Conservation (phyloP, 345 rosid species). For the Syzygium grande region DNA sequence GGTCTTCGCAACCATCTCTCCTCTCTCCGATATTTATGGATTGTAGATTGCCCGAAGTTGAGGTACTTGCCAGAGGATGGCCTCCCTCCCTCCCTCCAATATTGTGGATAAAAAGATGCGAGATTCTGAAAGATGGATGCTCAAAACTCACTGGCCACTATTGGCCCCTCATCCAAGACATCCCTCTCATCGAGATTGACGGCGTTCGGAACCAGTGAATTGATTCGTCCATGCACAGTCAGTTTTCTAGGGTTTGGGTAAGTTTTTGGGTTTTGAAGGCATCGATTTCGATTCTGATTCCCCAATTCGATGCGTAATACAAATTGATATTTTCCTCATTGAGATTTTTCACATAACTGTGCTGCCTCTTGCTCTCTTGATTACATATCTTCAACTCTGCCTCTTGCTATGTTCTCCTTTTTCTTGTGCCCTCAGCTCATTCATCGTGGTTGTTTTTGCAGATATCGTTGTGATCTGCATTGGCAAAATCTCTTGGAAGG, state of each 20-base stretch:
- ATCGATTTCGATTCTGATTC: too few relatives aligned
- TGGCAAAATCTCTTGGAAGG: neutral
- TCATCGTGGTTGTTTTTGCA: neutral
- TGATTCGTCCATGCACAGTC: too few relatives aligned
- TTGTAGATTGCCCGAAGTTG: neutral
- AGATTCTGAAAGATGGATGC: neutral
- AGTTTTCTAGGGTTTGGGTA: neutral
- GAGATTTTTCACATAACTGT: neutral
- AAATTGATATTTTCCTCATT: too few relatives aligned
- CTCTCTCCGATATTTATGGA: fast-evolving
- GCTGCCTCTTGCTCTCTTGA: neutral
- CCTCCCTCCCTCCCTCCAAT: neutral
- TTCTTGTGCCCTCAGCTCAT: neutral
- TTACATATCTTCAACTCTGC: neutral
- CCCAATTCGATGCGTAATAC: neutral
- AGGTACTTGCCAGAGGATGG: neutral
- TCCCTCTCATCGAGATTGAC: fast-evolving
- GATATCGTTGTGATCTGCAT: neutral
- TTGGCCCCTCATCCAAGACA: neutral
- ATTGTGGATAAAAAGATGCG: fast-evolving
- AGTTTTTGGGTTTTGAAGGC: neutral
- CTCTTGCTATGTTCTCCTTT: neutral
- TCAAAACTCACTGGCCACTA: neutral
- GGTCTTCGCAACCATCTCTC: neutral
- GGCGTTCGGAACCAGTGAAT: too few relatives aligned